A percentile compares a stretch with the other conserved stretches of the same genome.
These are phyloP conservation scores for Fraxinus velutina DNA, from an alignment of 305 asterid species.

Conservation along the genomic window DNA sequence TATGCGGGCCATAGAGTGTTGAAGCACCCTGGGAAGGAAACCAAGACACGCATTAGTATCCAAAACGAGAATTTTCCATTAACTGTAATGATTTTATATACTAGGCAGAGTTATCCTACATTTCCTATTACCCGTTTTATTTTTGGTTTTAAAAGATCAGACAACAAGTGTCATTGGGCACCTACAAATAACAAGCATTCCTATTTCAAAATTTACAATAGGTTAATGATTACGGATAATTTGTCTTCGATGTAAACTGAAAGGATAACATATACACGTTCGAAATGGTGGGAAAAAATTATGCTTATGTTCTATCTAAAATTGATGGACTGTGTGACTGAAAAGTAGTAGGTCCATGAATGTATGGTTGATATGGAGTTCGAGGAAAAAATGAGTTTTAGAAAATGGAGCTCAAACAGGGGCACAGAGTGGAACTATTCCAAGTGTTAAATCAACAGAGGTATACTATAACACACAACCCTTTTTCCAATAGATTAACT, in stretches of 20 bases:
- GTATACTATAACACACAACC: not conserved
- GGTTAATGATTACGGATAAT: not conserved
- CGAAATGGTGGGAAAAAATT: not conserved
- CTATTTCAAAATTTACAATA: not conserved
- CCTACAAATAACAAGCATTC: not conserved
- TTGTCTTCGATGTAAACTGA: not conserved
- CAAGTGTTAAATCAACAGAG: not conserved
- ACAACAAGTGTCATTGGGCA: not conserved
- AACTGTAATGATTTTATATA: not conserved
- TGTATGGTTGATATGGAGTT: not conserved
- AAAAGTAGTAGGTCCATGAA: not conserved
- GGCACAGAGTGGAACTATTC: not conserved
- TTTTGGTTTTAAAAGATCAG: not conserved
- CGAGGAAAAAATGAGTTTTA: not conserved
- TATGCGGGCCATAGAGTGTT: conserved; percentile 88
- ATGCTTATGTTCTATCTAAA: not conserved
- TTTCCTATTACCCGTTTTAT: not conserved
- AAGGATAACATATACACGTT: not conserved
- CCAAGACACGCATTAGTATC: not conserved
- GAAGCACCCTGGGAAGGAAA: conserved; percentile 77
- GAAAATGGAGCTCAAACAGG: not conserved
- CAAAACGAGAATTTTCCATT: not conserved
- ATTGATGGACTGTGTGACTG: not conserved
- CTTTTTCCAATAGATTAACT: not conserved
- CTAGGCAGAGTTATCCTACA: not conserved